Evolutionary conservation across 805 yeast species (phyloP), one percentile per base, ranked within the genome.

Genomic region (Yarrowia alimentaria): DNA sequence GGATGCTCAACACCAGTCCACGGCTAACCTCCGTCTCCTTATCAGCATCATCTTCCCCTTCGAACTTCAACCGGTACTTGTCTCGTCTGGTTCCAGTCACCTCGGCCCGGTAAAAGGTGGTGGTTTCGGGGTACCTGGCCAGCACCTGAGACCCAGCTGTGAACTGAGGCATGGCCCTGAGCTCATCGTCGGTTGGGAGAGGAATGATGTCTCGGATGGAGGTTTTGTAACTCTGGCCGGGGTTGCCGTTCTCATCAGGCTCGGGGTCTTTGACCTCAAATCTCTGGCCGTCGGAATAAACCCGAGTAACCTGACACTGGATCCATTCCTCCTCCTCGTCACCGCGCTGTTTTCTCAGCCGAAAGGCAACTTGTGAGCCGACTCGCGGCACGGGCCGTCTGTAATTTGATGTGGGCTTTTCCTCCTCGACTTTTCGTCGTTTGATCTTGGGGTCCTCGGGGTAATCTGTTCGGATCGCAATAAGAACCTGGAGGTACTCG

Each of bases 261-360:
- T 93, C 99, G 0, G 98, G 96, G 65, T 93, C 99, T 59, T 87
- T 79, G n/a, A 93, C 90, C 66, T 93, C 98, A 63, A 83, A 89
- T 53, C 78, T 74, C 1, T 72, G 69, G 1, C 93, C 91, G 57
- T 87, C 95, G 1, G 79, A 78, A n/a, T 80, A 67, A 3, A 91
- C 80, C 57, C 78, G 80, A 20, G 82, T 77, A 12, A 93, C 95
- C 61, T 85, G 88, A 69, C 99, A 93, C 64, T 87, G 96, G 58
- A 93, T 88, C 99, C 99, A 93, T 63, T 91, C 98, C 11, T 78
- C 77, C 43, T 83, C 90, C n/a, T 78, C 74, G 38, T 81, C 83
- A 22, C 47, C 47, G 51, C 22, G 49, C 28, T 20, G 37, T 42
- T 59, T 60, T 16, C 68, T 64, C 18, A 89, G 76, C 62, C 83